These are phyloP conservation scores for Zygosaccharomyces sapae DNA, from an alignment of 1,139 yeast species.

Conservation along the genomic window DNA sequence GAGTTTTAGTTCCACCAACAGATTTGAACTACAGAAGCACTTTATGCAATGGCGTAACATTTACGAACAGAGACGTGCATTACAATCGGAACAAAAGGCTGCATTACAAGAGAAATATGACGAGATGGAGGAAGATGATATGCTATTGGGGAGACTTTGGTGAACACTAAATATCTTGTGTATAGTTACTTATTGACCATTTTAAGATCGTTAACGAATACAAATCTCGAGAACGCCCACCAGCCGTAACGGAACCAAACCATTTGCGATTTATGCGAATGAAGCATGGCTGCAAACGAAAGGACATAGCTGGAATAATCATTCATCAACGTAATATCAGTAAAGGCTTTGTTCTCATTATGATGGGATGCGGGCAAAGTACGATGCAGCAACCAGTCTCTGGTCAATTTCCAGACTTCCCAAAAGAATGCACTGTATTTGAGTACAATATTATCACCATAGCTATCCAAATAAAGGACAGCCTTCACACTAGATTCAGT, in stretches of 20 bases:
- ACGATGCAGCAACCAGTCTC: constrained; percentile 41
- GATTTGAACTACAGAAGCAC: constrained; percentile 15
- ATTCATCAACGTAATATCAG: constrained; percentile 11
- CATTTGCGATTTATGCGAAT: constrained; percentile 86
- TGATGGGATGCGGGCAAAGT: constrained; percentile 49
- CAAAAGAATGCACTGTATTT: constrained; percentile 40
- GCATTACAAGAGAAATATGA: constrained; percentile 28
- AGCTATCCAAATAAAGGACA: constrained; percentile 11
- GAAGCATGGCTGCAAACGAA: constrained; percentile 70
- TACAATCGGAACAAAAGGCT: constrained; percentile 14
- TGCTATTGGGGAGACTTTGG: constrained; percentile 36
- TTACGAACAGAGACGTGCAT: constrained; percentile 14
- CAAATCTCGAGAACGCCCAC: constrained; percentile 64
- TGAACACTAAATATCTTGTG: constrained; percentile 12
- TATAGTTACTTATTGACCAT: constrained; percentile 6
- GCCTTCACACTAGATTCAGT: constrained; percentile 5
- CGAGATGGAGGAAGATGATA: constrained; percentile 39
- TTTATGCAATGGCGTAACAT: constrained; percentile 11
- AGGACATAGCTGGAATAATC: constrained; percentile 53
- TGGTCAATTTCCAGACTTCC: constrained; percentile 40
- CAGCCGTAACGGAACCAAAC: constrained; percentile 94
- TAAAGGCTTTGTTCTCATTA: constrained; percentile 17
- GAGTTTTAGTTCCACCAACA: constrained; percentile 20
- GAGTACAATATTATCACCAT: constrained; percentile 13
- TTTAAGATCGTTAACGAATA: constrained; percentile 60